Evolutionary conservation across 108 stramenopile species (phyloP), one percentile per base, ranked within the genome.

Genomic region (Cyclotella choctawhatcheeana): DNA sequence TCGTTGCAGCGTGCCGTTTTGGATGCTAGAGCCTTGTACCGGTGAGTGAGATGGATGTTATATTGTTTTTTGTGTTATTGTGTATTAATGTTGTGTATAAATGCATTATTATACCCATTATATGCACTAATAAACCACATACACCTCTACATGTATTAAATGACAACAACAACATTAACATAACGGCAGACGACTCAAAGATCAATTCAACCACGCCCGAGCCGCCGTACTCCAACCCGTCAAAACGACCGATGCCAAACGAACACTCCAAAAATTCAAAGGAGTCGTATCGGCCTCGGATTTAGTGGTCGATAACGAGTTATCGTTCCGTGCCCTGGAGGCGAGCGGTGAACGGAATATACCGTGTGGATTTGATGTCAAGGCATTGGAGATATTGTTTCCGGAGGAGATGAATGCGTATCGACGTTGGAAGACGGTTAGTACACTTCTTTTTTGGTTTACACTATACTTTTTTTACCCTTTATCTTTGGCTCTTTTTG

Each of bases 351-450:
- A 86, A 12, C 60, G 73, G 13, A 60, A 87, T 32, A 66, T 67
- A 1, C 73, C 73, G 25, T 89, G 88, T 40, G 90, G 93, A 4
- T 94, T 94, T 60, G 87, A 85, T 51, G 58, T 88, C 16, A 70
- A 82, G 33, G 76, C 89, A 63, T 67, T 94, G 31, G 50, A 70
- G 40, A 73, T 58, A 26, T 60, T 94, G 5, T 94, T 84, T 64
- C 93, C 93, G 10, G 90, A 94, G 79, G 89, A 91, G 76, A 88
- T 94, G 87, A 56, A 67, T 47, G 90, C 90, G 7, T 94, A 89
- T 64, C 55, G 76, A 44, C 82, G 88, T 40, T 94, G 93, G 90
- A 87, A 89, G 58, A 82, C 67, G 66, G 74, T 76, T 6, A 44
- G 58, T n/a, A 58, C 29, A 58, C 10, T 32, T 22, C 35, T 32